These are phyloP conservation scores for Nephelium lappaceum DNA, from an alignment of 345 rosid species.

Conservation along the genomic window DNA sequence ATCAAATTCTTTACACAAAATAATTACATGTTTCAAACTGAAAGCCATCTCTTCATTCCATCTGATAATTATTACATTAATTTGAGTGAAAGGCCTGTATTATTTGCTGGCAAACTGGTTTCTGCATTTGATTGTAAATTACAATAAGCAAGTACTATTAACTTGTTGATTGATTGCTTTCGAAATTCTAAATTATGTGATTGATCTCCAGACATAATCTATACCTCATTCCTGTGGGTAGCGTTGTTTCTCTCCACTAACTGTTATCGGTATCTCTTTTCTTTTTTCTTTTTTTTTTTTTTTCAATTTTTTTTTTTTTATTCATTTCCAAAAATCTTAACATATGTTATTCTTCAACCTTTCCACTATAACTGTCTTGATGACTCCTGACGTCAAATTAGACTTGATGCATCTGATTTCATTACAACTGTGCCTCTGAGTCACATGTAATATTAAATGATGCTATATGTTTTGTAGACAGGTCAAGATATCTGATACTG, in stretches of 20 bases:
- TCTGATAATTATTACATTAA: not conserved
- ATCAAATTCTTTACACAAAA: constrained; percentile 1
- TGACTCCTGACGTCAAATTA: not conserved
- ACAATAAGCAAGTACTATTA: not conserved
- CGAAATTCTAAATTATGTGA: not conserved
- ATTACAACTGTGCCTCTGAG: not conserved
- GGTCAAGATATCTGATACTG: constrained; percentile 50
- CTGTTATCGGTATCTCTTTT: not conserved
- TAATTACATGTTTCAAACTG: not conserved
- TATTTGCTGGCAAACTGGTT: constrained; percentile 4
- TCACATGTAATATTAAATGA: constrained; percentile 14
- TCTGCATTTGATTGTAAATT: not conserved
- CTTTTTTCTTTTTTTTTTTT: not conserved
- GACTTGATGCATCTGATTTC: not conserved
- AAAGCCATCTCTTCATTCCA: not conserved
- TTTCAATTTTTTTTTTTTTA: no score
- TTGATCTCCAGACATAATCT: not conserved
- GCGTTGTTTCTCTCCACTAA: not conserved
- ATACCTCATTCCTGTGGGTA: not conserved
- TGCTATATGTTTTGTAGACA: constrained; percentile 54
- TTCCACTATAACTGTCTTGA: not conserved
- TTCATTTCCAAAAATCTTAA: not conserved
- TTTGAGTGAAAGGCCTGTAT: not conserved
- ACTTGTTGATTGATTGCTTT: not conserved
- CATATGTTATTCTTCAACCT: not conserved